A percentile compares a stretch with the other conserved stretches of the same genome.
These are phyloP conservation scores for Ceratocystis eucalypticola DNA, from an alignment of 2,329 filamentous ascomycete genomes.

Conservation along the genomic window DNA sequence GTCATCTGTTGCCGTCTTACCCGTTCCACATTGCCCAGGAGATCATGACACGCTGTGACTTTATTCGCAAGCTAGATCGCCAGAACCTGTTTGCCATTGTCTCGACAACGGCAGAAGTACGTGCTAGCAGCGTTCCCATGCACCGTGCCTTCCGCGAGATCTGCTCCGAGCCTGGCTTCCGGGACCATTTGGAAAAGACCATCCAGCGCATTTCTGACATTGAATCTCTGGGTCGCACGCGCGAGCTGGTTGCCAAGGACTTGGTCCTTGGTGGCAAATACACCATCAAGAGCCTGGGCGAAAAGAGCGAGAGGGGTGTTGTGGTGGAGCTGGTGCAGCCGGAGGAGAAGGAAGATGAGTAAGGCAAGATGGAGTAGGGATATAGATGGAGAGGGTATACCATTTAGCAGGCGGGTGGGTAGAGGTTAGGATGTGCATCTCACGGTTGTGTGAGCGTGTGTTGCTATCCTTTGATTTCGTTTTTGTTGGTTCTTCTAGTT, in stretches of 20 bases:
- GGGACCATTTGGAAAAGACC: conserved; percentile 68
- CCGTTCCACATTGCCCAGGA: conserved; percentile 72
- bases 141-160: conserved; percentile 81
- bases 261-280: conserved; percentile 76
- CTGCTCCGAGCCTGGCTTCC: conserved; percentile 62
- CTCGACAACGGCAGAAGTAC: conserved; percentile 70
- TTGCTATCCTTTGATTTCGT: not conserved
- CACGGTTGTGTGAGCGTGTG: not conserved
- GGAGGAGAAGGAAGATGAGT: conserved; percentile 23
- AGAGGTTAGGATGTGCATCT: not conserved
- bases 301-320: conserved; percentile 26
- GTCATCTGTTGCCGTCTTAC: conserved; percentile 67
- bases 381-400: not conserved
- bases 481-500: conserved; percentile 1
- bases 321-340: conserved; percentile 34
- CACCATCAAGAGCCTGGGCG: conserved; percentile 36
- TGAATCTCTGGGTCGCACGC: conserved; percentile 83
- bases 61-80: conserved; percentile 83
- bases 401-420: no score
- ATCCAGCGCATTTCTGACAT: conserved; percentile 80
- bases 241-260: conserved; percentile 91
- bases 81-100: conserved; percentile 84
- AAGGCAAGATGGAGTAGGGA: not conserved
- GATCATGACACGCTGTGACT: conserved; percentile 92
- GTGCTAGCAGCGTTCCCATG: conserved; percentile 93